Evolutionary conservation across 2,329 filamentous ascomycete genomes (phyloP).

Genomic region (Paecilomyces sp.): DNA sequence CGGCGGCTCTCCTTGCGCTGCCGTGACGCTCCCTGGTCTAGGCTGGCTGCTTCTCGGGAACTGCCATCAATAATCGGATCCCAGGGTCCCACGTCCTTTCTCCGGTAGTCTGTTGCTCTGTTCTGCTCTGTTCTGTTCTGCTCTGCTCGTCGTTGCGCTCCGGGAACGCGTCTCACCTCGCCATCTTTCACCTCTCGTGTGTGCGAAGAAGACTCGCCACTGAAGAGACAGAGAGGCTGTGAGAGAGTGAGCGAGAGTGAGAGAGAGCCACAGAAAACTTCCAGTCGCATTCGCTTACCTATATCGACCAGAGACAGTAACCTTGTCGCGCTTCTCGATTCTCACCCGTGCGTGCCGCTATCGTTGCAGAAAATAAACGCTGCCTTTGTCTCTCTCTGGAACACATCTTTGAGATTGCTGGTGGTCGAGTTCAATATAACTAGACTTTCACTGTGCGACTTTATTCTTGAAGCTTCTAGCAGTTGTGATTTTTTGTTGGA

Average conservation of each 20-base stretch:
- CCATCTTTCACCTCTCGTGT: not conserved
- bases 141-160: not conserved
- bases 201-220: not conserved
- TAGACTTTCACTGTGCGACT: not conserved
- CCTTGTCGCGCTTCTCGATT: not conserved
- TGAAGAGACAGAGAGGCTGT: too few species aligned
- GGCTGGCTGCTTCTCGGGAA: not conserved
- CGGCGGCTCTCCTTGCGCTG: not conserved
- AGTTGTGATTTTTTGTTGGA: not conserved
- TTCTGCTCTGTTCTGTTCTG: too few species aligned
- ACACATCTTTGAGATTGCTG: constrained; percentile 18
- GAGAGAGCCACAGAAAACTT: not conserved
- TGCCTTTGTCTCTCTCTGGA: constrained; percentile 33
- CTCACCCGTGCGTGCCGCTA: not conserved
- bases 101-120: not conserved
- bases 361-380: not conserved
- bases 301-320: not conserved
- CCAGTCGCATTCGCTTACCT: not conserved
- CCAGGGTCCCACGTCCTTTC: not conserved
- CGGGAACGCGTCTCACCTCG: not conserved
- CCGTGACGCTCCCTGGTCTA: not conserved
- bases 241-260: not conserved
- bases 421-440: not conserved
- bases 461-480: not conserved
- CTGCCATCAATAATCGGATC: not conserved